These are phyloP conservation scores for Soucietia sequanensis DNA, from an alignment of 805 yeast species.

Conservation along the genomic window DNA sequence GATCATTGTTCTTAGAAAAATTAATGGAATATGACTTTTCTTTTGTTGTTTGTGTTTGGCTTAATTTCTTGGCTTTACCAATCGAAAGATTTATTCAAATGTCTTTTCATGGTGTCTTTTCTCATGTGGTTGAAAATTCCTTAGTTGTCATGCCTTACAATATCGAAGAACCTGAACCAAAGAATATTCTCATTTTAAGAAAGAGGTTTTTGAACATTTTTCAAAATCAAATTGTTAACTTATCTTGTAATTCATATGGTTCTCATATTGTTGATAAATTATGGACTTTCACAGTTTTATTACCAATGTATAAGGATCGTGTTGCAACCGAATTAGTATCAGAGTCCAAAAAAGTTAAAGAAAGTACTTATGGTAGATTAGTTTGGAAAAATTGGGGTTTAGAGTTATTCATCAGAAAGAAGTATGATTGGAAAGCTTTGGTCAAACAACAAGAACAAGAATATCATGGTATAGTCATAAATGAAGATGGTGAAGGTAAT, in stretches of 20 bases:
- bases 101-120: constrained; percentile 87
- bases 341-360: constrained; percentile 69
- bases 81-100: constrained; percentile 63
- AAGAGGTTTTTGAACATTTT: constrained; percentile 68
- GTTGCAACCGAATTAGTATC: constrained; percentile 66
- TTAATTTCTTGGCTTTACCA: constrained; percentile 59
- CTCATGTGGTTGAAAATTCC: constrained; percentile 76
- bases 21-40: constrained; percentile 65
- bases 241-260: constrained; percentile 85
- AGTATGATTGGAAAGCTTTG: constrained; percentile 77
- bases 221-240: constrained; percentile 50
- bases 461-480: constrained; percentile 18
- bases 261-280: constrained; percentile 85
- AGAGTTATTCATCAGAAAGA: constrained; percentile 73
- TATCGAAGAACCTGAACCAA: constrained; percentile 33
- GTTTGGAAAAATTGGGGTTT: constrained; percentile 96
- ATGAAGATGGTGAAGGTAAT: constrained; percentile 10
- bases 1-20: constrained; percentile 71
- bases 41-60: constrained; percentile 57
- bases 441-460: constrained; percentile 47
- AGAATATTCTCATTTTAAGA: constrained; percentile 52
- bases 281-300: constrained; percentile 74
- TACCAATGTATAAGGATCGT: constrained; percentile 84
- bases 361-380: constrained; percentile 79
- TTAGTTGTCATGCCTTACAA: constrained; percentile 47